A percentile compares a stretch with the other conserved stretches of the same genome.
Evolutionary conservation across 257 asterid genomes (phyloP).

Genomic region (Plantago ovata): DNA sequence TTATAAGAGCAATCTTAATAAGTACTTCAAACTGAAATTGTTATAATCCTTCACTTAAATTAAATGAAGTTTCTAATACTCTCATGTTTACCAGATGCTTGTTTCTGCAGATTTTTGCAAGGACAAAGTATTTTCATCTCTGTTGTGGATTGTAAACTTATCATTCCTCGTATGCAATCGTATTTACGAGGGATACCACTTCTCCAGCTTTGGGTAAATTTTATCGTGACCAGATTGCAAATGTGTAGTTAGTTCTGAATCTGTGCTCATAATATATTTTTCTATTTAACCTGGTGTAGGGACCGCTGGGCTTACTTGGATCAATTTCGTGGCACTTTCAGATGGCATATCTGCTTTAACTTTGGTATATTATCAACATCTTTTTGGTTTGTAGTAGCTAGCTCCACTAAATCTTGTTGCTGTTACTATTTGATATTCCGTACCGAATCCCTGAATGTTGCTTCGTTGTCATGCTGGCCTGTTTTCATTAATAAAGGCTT

Average conservation of each 20-base stretch:
- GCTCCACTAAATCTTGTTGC: slow-evolving; percentile 13
- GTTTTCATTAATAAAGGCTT: too few species aligned
- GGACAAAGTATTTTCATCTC: slow-evolving; percentile 54
- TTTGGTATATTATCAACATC: slow-evolving; percentile 59
- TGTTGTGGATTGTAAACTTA: slow-evolving; percentile 72
- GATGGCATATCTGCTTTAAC: slow-evolving; percentile 98
- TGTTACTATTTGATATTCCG: not conserved
- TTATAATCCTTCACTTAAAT: slow-evolving; percentile 2
- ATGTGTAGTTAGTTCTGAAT: slow-evolving; percentile 8
- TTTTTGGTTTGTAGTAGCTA: slow-evolving; percentile 10
- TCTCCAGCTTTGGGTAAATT: slow-evolving; percentile 77
- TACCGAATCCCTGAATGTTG: not conserved
- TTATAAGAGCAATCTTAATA: slow-evolving; percentile 6
- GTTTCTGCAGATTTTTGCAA: slow-evolving; percentile 71
- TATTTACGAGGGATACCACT: slow-evolving; percentile 72
- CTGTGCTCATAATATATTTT: not conserved
- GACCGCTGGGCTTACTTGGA: slow-evolving; percentile 70
- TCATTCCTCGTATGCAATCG: slow-evolving; percentile 73
- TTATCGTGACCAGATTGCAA: slow-evolving; percentile 10
- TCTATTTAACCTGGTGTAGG: slow-evolving; percentile 41
- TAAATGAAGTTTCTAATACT: slow-evolving; percentile 30
- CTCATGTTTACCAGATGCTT: slow-evolving; percentile 44
- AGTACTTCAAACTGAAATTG: too few species aligned
- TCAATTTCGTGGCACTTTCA: slow-evolving; percentile 78
- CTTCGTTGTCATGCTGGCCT: not conserved